These are phyloP conservation scores for Craspedostauros australis DNA, from an alignment of 108 stramenopile genomes.

Conservation along the genomic window DNA sequence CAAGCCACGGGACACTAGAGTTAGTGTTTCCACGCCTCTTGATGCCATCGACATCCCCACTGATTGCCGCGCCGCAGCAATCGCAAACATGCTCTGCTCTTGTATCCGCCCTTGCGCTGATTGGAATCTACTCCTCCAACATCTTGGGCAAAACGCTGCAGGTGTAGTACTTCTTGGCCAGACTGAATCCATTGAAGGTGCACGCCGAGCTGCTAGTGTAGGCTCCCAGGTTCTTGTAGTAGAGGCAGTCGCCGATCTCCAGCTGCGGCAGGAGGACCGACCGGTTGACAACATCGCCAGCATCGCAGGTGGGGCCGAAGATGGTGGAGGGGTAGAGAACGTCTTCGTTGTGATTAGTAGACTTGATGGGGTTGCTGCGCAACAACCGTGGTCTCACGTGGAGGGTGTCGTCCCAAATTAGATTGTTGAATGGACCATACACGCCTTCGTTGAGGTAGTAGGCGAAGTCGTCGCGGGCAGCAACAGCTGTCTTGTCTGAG, in stretches of 20 bases:
- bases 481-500: slow-evolving; percentile 47
- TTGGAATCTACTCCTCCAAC: too few species aligned
- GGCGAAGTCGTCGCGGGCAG: slow-evolving; percentile 64
- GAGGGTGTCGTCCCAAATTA: slow-evolving; percentile 85
- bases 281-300: slow-evolving; percentile 58
- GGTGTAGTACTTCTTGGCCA: too few species aligned
- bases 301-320: slow-evolving; percentile 81
- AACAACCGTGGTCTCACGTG: slow-evolving; percentile 62
- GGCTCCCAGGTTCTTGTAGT: slow-evolving; percentile 84
- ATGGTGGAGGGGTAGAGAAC: slow-evolving; percentile 45
- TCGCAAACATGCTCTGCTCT: too few species aligned
- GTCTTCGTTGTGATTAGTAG: slow-evolving; percentile 19
- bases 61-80: too few species aligned
- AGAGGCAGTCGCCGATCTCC: slow-evolving; percentile 75
- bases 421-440: slow-evolving; percentile 90
- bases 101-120: too few species aligned
- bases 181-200: too few species aligned
- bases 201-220: too few species aligned
- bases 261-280: slow-evolving; percentile 54
- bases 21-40: too few species aligned
- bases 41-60: too few species aligned
- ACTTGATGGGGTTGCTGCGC: slow-evolving; percentile 5
- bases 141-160: too few species aligned
- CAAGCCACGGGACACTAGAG: too few species aligned
- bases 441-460: slow-evolving; percentile 94